A percentile compares a stretch with the other conserved stretches of the same genome.
Evolutionary conservation across 331 rosid genomes (phyloP).

Genomic region (Dryas integrifolia): DNA sequence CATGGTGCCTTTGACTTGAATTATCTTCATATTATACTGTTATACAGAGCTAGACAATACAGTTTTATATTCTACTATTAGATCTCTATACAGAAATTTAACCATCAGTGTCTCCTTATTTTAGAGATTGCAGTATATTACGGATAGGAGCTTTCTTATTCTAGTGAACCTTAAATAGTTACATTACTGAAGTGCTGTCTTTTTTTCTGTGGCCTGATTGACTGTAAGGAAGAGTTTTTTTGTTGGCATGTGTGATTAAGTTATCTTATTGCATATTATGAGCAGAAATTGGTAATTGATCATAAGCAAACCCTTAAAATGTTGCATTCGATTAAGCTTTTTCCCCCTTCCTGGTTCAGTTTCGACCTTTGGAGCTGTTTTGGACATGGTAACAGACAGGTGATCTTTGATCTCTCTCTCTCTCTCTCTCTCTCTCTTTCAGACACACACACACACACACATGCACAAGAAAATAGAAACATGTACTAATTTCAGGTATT

Average conservation of each 20-base stretch:
- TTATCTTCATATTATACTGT: neutral
- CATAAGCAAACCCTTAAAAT: neutral
- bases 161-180: neutral
- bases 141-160: neutral
- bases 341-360: conserved; percentile 28
- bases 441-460: neutral
- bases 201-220: neutral
- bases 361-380: conserved; percentile 15
- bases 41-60: neutral
- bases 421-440: conserved; percentile 10
- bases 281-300: neutral
- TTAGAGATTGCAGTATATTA: neutral
- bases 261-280: neutral
- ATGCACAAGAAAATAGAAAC: neutral
- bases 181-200: neutral
- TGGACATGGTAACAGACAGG: conserved; percentile 19
- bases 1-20: neutral
- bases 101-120: neutral
- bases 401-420: conserved; percentile 9
- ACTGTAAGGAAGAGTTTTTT: neutral
- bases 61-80: neutral
- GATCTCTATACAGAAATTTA: neutral
- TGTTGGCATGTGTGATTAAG: neutral
- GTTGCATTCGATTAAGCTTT: conserved; percentile 7
- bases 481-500: neutral